These are phyloP conservation scores for Metschnikowia drakensbergensis DNA, from an alignment of 805 yeast species.

Conservation along the genomic window DNA sequence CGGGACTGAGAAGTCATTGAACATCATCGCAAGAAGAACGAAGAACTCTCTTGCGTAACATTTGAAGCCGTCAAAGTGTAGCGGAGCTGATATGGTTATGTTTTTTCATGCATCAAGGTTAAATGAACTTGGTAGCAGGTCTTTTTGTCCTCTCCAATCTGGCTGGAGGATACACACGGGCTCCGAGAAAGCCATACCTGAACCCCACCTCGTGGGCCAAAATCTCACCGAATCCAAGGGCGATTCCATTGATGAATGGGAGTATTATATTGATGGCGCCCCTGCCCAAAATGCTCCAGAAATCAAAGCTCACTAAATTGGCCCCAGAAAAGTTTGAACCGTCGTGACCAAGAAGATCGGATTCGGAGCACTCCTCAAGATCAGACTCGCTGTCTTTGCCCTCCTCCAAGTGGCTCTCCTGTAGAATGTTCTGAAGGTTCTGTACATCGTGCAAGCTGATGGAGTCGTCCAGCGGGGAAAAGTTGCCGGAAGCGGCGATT, in stretches of 20 bases:
- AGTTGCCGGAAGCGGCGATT: background rate
- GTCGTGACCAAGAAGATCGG: constrained; percentile 1
- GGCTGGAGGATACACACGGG: constrained; percentile 48
- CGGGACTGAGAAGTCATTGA: too few species aligned
- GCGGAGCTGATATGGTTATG: too few species aligned
- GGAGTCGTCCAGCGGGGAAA: constrained; percentile 21
- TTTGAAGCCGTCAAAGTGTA: too few species aligned
- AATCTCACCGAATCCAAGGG: constrained; percentile 95
- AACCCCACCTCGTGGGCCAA: constrained; percentile 91
- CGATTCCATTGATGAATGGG: constrained; percentile 89
- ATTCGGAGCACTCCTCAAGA: constrained; percentile 1
- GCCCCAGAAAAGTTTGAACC: background rate
- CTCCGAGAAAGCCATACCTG: constrained; percentile 70
- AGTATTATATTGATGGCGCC: constrained; percentile 71
- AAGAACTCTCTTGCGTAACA: too few species aligned
- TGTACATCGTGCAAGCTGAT: constrained; percentile 27
- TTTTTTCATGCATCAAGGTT: background rate
- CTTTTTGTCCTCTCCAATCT: constrained; percentile 22
- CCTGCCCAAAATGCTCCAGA: constrained; percentile 42
- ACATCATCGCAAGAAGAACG: too few species aligned
- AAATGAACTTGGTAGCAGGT: constrained; percentile 16
- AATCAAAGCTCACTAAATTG: constrained; percentile 18
- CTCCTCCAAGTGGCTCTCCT: constrained; percentile 19
- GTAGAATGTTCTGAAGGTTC: constrained; percentile 24
- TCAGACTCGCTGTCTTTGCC: constrained; percentile 10